phyloP scores from a whole-genome alignment of 2,329 filamentous ascomycete genomes.

The Cladorrhinum sp. region DNA sequence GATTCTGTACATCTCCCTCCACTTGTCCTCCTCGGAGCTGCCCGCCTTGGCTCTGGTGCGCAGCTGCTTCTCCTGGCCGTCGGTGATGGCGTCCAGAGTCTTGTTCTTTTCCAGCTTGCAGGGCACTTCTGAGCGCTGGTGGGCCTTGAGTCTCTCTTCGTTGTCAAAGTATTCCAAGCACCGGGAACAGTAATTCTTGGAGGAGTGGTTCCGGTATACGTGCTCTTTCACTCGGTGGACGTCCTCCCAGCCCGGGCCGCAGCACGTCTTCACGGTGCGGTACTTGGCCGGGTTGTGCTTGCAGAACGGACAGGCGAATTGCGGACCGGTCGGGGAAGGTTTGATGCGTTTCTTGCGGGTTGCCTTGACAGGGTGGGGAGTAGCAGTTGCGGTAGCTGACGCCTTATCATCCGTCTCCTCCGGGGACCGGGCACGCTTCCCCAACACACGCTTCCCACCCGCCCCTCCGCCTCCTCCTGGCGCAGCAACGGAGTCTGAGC shows the following conservation, averaged over 20 bases:
- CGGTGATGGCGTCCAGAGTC: constrained; percentile 47
- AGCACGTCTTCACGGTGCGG: constrained; percentile 25
- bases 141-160: constrained; percentile 23
- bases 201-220: constrained; percentile 28
- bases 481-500: constrained; percentile 6
- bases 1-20: constrained; percentile 27
- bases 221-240: constrained; percentile 32
- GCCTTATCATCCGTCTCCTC: constrained; percentile 7
- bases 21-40: constrained; percentile 24
- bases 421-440: constrained; percentile 21
- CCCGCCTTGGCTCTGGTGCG: constrained; percentile 22
- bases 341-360: constrained; percentile 22
- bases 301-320: constrained; percentile 28
- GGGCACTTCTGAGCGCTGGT: constrained; percentile 25
- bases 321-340: constrained; percentile 2
- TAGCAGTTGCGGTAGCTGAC: not conserved
- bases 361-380: not conserved
- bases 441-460: constrained; percentile 3
- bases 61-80: constrained; percentile 35
- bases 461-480: not conserved
- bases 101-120: constrained; percentile 45
- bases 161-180: constrained; percentile 29
- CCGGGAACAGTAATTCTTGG: constrained; percentile 27
- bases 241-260: constrained; percentile 26
- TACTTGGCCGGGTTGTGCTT: constrained; percentile 27